Conservation (phyloP, 1,284 basidiomycete genomes). For the Lentinula novae-zelandiae region DNA sequence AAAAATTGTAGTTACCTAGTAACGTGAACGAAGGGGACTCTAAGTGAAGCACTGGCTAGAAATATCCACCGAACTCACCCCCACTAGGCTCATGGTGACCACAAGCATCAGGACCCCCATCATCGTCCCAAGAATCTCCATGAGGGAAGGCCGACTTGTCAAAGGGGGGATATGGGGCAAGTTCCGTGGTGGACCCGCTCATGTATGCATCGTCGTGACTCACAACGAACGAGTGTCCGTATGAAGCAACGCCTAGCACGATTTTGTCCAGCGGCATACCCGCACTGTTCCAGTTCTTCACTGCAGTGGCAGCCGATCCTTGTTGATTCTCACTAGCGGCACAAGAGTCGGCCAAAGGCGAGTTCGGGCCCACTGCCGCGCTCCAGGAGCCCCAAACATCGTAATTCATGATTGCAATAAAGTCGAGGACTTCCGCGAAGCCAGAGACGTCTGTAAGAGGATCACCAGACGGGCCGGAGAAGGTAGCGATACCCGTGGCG, state of each 20-base stretch:
- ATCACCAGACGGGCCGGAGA: slow-evolving; percentile 42
- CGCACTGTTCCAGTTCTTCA: slow-evolving; percentile 71
- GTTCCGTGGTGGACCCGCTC: slow-evolving; percentile 24
- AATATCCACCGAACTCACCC: not conserved
- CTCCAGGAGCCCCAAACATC: slow-evolving; percentile 40
- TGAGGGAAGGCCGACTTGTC: slow-evolving; percentile 39
- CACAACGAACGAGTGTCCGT: slow-evolving; percentile 65
- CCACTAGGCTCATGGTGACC: slow-evolving; percentile 11
- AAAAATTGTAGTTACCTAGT: slow-evolving; percentile 42
- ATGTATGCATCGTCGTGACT: slow-evolving; percentile 27
- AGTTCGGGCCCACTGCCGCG: slow-evolving; percentile 53
- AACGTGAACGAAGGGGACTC: slow-evolving; percentile 11
- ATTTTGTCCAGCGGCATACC: slow-evolving; percentile 70
- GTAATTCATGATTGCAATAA: slow-evolving; percentile 71
- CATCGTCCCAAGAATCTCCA: slow-evolving; percentile 52
- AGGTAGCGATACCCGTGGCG: slow-evolving; percentile 59
- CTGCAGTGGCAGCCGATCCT: slow-evolving; percentile 73
- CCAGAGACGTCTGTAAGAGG: slow-evolving; percentile 55
- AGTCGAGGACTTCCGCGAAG: slow-evolving; percentile 62
- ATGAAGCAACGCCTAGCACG: slow-evolving; percentile 77
- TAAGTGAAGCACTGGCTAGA: not conserved
- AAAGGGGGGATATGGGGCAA: slow-evolving; percentile 49
- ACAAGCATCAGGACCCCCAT: slow-evolving; percentile 25
- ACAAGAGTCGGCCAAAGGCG: slow-evolving; percentile 81
- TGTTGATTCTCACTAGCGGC: slow-evolving; percentile 51